phyloP scores from a whole-genome alignment of 306 rosid genomes.

The Hippophae rhamnoides region DNA sequence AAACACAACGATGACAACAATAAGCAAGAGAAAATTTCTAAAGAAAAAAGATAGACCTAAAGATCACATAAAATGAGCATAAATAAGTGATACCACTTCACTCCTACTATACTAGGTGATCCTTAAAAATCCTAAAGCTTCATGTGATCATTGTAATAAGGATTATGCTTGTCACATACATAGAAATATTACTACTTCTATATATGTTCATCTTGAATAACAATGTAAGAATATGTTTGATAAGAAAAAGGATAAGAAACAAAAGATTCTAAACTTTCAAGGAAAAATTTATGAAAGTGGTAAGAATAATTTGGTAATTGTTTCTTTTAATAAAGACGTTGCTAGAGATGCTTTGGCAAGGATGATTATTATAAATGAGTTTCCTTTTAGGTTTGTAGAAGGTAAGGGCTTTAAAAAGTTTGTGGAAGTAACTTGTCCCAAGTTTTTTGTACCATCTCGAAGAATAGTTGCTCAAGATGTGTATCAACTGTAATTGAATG shows the following conservation, averaged over 20 bases:
- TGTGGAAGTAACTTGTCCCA: neutral
- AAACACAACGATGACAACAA: no score
- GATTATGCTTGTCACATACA: no score
- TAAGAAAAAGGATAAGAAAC: neutral
- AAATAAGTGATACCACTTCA: no score
- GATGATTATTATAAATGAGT: neutral
- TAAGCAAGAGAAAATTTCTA: no score
- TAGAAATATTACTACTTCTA: no score
- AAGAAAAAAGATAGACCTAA: no score
- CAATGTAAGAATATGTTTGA: neutral
- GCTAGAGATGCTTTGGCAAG: neutral
- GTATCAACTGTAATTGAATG: neutral
- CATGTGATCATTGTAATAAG: no score
- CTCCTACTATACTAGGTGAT: no score
- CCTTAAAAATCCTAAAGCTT: no score
- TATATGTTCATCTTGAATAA: no score
- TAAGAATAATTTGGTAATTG: neutral
- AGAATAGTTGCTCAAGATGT: neutral
- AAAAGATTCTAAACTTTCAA: neutral
- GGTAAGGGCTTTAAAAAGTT: neutral
- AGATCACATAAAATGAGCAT: no score
- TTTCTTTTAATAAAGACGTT: neutral
- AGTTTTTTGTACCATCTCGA: neutral
- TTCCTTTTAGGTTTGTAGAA: neutral
- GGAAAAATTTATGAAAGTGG: neutral